Percentiles rank a stretch among this genome's conserved stretches.
These are phyloP conservation scores for Curvularia eragrostidis DNA, from an alignment of 2,329 filamentous ascomycete genomes.

Conservation along the genomic window DNA sequence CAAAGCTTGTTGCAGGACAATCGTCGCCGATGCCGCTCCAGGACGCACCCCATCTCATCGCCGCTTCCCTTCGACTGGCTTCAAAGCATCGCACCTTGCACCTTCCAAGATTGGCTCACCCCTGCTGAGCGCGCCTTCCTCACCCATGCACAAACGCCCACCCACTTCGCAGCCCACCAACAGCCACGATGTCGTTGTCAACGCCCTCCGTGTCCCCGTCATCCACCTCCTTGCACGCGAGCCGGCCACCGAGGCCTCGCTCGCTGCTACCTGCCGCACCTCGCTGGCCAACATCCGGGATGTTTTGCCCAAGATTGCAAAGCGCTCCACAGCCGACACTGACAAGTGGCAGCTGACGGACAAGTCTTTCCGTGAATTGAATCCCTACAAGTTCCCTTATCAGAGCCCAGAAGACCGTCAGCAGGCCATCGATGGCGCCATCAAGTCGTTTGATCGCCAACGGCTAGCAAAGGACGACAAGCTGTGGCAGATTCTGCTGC, in stretches of 20 bases:
- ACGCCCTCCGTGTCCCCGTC: constrained; percentile 55
- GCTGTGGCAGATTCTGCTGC: constrained; percentile 68
- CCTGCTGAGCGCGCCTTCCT: constrained; percentile 48
- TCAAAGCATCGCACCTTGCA: constrained; percentile 45
- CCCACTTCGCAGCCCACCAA: constrained; percentile 53
- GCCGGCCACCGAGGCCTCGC: constrained; percentile 38
- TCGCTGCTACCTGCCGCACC: constrained; percentile 43
- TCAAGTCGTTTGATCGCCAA: constrained; percentile 68
- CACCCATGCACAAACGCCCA: constrained; percentile 43
- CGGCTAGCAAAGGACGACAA: constrained; percentile 66
- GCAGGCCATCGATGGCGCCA: constrained; percentile 66
- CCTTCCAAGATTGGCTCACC: constrained; percentile 51
- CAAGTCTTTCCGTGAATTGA: constrained; percentile 66
- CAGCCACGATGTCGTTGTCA: constrained; percentile 41
- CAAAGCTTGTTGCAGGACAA: constrained; percentile 44
- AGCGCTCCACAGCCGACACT: constrained; percentile 57
- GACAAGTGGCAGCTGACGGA: constrained; percentile 58
- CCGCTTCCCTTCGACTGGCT: constrained; percentile 46
- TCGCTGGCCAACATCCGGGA: constrained; percentile 40
- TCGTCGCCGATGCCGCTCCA: constrained; percentile 45
- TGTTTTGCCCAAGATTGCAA: constrained; percentile 59
- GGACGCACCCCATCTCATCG: constrained; percentile 44
- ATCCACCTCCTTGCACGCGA: constrained; percentile 61
- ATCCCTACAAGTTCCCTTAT: constrained; percentile 68
- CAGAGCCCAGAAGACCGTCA: constrained; percentile 62